Evolutionary conservation across 805 yeast genomes (phyloP).

Genomic region (Diddensiella santjacobensis): DNA sequence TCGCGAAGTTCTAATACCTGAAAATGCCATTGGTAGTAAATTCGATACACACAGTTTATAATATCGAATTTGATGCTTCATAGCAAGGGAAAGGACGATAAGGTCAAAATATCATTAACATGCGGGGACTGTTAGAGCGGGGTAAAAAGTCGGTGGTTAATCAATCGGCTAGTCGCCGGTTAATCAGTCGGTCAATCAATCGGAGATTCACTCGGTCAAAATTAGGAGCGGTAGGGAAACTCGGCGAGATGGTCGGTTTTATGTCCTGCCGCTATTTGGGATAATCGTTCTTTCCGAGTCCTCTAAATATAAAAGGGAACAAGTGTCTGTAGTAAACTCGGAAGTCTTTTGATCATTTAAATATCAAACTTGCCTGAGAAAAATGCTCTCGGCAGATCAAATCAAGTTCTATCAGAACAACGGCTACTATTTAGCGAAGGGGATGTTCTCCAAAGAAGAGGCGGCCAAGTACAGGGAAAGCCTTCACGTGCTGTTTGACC

Average conservation of each 20-base stretch:
- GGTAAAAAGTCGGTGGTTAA: too few species aligned
- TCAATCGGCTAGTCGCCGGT: neutral
- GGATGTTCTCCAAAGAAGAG: constrained; percentile 3
- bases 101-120: too few species aligned
- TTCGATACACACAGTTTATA: too few species aligned
- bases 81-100: too few species aligned
- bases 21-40: too few species aligned
- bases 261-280: neutral
- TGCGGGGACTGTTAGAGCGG: too few species aligned
- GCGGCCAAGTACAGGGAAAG: constrained; percentile 2
- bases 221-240: too few species aligned
- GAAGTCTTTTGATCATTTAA: too few species aligned
- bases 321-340: too few species aligned
- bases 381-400: neutral
- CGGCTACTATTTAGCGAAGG: constrained; percentile 2
- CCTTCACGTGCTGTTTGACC: neutral
- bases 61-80: too few species aligned
- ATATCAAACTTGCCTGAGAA: too few species aligned
- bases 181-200: neutral
- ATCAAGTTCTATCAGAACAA: constrained; percentile 3
- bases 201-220: neutral
- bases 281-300: neutral
- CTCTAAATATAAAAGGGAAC: neutral
- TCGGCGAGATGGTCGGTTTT: neutral
- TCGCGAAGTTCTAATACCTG: too few species aligned